Evolutionary conservation across 371 early-diverging fungal genomes (phyloP), one percentile per base, ranked within the genome.

Genomic region (Rhizopus sp.): DNA sequence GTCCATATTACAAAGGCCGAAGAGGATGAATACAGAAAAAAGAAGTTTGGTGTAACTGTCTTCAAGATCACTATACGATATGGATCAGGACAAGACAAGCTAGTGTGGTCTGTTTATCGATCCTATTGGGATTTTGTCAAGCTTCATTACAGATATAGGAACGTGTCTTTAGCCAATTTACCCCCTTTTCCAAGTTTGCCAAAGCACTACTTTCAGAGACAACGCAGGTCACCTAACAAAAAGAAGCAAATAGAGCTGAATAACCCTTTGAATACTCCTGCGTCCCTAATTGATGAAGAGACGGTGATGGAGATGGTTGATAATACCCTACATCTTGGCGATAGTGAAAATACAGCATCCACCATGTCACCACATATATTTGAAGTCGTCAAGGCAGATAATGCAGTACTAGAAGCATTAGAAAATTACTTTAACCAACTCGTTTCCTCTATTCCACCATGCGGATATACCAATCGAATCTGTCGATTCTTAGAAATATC

Each of bases 401-500:
- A 41, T 3, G 63, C 58, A 12, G 73, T 79, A 31, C 62, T 65
- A 13, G 56, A 72, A 39, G 80, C 80, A 6, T 63, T 86, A 12
- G 77, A 86, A 42, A 42, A 39, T 1, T 87, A 87, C 38, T 58
- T 87, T 30, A 62, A 68, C 29, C 56, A 70, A 13, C 64, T 85
- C 34, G 63, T 86, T n/a, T 53, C 58, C 0, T 72, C 73, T 8
- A 55, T 80, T 10, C 70, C 63, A 29, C 69, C 79, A 57, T 66
- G 76, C 12, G 74, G 75, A 9, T 44, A 69, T 42, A 62, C 56
- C 31, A 75, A 75, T 42, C 29, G 84, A 58, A 32, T 87, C 5
- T 84, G 82, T 53, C 79, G 73, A 29, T 87, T 87, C 50, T 50
- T 87, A 31, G 84, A 86, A 59, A 72, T 87, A 31, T 85, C 86